Conservation (phyloP, 2,329 filamentous ascomycete species). For the Rosellinia necatrix region DNA sequence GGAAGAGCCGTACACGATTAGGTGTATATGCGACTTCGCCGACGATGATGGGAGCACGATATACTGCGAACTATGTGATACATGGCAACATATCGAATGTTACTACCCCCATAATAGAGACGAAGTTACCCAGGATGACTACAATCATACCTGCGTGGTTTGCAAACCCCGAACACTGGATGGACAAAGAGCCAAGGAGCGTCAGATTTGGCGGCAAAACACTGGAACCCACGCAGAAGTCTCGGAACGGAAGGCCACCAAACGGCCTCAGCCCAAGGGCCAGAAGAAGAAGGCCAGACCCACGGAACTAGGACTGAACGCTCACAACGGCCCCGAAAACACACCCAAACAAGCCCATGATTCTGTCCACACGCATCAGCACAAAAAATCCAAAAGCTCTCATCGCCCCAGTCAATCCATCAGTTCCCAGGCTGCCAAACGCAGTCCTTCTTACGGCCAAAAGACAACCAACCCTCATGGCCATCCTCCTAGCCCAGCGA, state of each 20-base stretch:
- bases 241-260: slow-evolving; percentile 68
- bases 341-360: slow-evolving; percentile 53
- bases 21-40: slow-evolving; percentile 92
- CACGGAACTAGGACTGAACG: slow-evolving; percentile 67
- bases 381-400: slow-evolving; percentile 80
- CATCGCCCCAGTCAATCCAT: slow-evolving; percentile 81
- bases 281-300: slow-evolving; percentile 90
- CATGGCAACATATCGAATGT: slow-evolving; percentile 98
- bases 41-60: slow-evolving; percentile 98
- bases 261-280: slow-evolving; percentile 71
- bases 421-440: slow-evolving; percentile 68
- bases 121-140: slow-evolving; percentile 71
- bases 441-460: slow-evolving; percentile 68
- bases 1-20: slow-evolving; percentile 91
- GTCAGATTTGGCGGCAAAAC: slow-evolving; percentile 65
- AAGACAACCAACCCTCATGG: slow-evolving; percentile 60
- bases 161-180: slow-evolving; percentile 82
- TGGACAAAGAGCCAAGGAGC: slow-evolving; percentile 72
- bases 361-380: slow-evolving; percentile 56
- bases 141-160: slow-evolving; percentile 85
- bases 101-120: slow-evolving; percentile 80
- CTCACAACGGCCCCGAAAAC: slow-evolving; percentile 64
- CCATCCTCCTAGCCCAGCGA: slow-evolving; percentile 75
- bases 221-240: slow-evolving; percentile 49
- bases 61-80: slow-evolving; percentile 92